Percentiles rank a stretch among this genome's conserved stretches.
phyloP scores from a whole-genome alignment of 345 rosid genomes.

The Linum trigynum region DNA sequence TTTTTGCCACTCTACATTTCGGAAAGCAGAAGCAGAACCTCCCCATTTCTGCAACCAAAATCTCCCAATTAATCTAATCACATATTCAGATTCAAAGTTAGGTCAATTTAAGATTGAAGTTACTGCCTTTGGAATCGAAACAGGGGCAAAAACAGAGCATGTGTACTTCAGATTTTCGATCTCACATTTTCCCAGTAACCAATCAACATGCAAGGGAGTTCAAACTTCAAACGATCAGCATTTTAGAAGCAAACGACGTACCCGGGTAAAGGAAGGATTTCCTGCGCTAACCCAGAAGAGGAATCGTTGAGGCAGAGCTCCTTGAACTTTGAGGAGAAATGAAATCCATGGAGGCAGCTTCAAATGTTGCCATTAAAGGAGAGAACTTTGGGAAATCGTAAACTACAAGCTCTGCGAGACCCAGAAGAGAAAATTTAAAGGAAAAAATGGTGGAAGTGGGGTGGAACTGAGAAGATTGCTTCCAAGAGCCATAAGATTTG shows the following conservation, averaged over 20 bases:
- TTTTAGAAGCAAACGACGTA: too few relatives aligned
- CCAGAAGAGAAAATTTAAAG: neutral
- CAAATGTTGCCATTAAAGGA: constrained; percentile 1
- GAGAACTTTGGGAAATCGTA: constrained; percentile 17
- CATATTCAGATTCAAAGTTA: neutral
- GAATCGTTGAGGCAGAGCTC: neutral
- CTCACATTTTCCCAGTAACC: constrained; percentile 11
- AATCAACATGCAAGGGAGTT: neutral
- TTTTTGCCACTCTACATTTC: constrained; percentile 39
- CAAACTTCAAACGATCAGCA: too few relatives aligned
- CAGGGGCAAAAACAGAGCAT: too few relatives aligned
- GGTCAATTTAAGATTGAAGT: too few relatives aligned
- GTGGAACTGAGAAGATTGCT: neutral
- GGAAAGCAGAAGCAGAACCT: constrained; percentile 40
- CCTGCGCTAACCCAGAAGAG: neutral
- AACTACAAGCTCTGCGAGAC: constrained; percentile 17
- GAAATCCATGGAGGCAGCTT: constrained; percentile 9
- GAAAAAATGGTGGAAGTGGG: neutral
- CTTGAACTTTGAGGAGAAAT: too few relatives aligned
- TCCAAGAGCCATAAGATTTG: constrained; percentile 4
- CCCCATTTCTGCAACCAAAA: constrained; percentile 25
- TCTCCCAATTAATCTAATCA: constrained; percentile 20
- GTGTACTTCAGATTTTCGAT: too few relatives aligned
- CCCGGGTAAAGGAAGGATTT: neutral
- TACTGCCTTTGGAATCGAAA: too few relatives aligned